Evolutionary conservation across 805 yeast genomes (phyloP), one percentile per base, ranked within the genome.

Genomic region (Dipodascopsis uninucleata): DNA sequence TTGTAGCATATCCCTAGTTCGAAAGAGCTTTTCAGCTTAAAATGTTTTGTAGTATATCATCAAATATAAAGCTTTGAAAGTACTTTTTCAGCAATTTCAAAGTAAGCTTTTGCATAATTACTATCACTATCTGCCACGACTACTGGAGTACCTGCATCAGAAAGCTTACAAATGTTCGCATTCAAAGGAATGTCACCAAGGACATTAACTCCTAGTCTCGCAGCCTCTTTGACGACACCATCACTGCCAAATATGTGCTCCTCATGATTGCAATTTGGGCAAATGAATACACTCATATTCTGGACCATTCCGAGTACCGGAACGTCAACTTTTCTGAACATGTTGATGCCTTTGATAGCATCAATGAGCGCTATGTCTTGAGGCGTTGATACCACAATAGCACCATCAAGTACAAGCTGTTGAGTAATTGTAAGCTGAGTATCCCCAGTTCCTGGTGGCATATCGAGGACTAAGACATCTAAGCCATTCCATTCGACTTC

Each of bases 391-490:
- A 86, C 95, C 29, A 86, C 77, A 1, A 86, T 74, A 0, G 94
- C 86, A 12, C 95, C 95, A 56, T 80, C 83, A 0, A 86, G 76
- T 36, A 74, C 72, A n/a, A 83, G 61, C 56, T 79, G 82, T 62
- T 86, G 95, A 22, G 87, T 79, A n/a, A 86, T 70, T 0, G 94
- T 82, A 43, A 86, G 69, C 58, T 86, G 95, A 0, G 85, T 81
- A 60, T 86, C 95, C 16, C 95, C 95, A 0, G 95, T 86, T 2
- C 95, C 95, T 0, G 95, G 95, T 0, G 95, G 95, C 84, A 86
- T 75, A 57, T 86, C 95, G 8, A 86, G 68, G 1, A 86, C 81
- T 37, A 86, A 66, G 18, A 79, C 72, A 59, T 86, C 95, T 34
- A 85, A 60, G 8, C 51, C 52, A 22, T 70, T 68, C 95, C 95